These are phyloP conservation scores for Piper longum DNA, from an alignment of 164 flowering plant species.

Conservation along the genomic window DNA sequence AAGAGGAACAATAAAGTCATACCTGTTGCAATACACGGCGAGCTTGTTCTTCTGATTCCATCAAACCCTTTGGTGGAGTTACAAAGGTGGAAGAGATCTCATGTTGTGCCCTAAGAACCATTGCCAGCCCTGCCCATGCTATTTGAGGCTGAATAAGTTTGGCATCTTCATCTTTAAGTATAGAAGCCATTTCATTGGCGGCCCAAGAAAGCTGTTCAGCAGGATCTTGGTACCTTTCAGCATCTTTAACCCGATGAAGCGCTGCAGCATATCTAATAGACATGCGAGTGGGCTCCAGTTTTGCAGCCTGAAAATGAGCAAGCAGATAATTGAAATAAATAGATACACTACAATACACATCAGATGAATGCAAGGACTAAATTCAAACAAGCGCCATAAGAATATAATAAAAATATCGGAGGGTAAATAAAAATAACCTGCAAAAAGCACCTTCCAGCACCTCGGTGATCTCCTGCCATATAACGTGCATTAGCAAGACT, in stretches of 20 bases:
- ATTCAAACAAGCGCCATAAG: too few species aligned
- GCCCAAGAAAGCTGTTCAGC: conserved; percentile 82
- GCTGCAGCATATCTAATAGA: conserved; percentile 80
- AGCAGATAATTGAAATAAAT: too few species aligned
- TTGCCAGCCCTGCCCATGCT: conserved; percentile 90
- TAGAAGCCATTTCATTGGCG: conserved; percentile 96
- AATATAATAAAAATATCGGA: too few species aligned
- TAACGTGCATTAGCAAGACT: conserved; percentile 77
- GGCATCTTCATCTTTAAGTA: conserved; percentile 78
- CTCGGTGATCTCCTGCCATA: conserved; percentile 60
- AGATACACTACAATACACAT: neutral
- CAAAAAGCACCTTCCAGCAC: conserved; percentile 77
- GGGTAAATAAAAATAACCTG: conserved; percentile 35
- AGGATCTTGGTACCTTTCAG: conserved; percentile 78
- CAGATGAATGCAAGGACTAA: neutral
- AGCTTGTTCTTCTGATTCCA: conserved; percentile 70
- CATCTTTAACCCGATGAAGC: conserved; percentile 72
- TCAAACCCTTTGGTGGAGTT: conserved; percentile 35
- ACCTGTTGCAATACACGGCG: conserved; percentile 67
- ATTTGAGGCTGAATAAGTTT: conserved; percentile 41
- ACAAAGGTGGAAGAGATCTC: conserved; percentile 73
- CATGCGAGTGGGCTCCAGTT: conserved; percentile 78
- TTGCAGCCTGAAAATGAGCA: conserved; percentile 42
- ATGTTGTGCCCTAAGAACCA: conserved; percentile 83
- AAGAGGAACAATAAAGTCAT: neutral